These are phyloP conservation scores for Ustilaginoidea virens DNA, from an alignment of 2,329 filamentous ascomycete species.

Conservation along the genomic window DNA sequence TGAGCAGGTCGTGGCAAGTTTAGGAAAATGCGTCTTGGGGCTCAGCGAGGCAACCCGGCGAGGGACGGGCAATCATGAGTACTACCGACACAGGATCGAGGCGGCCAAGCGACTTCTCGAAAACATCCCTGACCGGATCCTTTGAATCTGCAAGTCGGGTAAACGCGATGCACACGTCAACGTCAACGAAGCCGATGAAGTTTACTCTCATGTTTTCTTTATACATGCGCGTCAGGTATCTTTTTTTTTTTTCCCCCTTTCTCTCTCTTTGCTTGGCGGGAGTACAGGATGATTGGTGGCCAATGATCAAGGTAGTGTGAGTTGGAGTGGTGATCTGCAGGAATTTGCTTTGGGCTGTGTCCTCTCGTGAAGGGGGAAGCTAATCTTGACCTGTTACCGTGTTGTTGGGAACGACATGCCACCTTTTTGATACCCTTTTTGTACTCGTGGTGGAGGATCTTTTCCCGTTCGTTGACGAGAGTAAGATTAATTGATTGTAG, in stretches of 20 bases:
- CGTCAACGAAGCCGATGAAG: slow-evolving; percentile 1
- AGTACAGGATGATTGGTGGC: no score
- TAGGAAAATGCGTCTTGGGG: slow-evolving; percentile 44
- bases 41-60: slow-evolving; percentile 38
- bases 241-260: no score
- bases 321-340: no score
- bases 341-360: background rate
- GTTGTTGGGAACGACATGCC: no score
- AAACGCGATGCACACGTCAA: no score
- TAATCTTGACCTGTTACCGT: no score
- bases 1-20: slow-evolving; percentile 40
- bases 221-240: no score
- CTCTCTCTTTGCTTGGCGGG: no score
- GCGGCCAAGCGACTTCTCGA: slow-evolving; percentile 59
- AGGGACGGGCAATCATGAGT: slow-evolving; percentile 42
- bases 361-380: background rate
- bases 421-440: slow-evolving; percentile 13
- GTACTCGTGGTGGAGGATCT: slow-evolving; percentile 4
- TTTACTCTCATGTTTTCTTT: background rate
- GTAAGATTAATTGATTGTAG: no score
- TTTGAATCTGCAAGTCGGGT: background rate
- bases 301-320: no score
- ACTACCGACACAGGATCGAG: slow-evolving; percentile 58
- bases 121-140: slow-evolving; percentile 1
- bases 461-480: no score